Evolutionary conservation across 2,329 filamentous ascomycete genomes (phyloP).

Genomic region (Ascochyta fabae): DNA sequence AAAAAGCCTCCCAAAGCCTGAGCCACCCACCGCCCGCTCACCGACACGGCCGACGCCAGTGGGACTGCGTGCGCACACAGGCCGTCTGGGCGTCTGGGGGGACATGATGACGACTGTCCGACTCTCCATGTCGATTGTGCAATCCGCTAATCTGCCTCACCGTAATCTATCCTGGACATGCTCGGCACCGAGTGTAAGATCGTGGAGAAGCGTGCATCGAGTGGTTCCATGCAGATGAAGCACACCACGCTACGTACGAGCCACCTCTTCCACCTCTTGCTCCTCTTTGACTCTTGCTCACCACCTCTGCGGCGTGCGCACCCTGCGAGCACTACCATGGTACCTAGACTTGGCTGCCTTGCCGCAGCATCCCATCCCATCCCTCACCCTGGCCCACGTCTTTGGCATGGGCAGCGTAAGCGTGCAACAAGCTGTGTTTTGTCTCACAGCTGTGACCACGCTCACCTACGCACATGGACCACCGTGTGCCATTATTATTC

Average conservation of each 20-base stretch:
- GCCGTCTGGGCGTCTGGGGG: slow-evolving; percentile 1
- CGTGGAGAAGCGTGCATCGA: slow-evolving; percentile 13
- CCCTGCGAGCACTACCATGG: slow-evolving; percentile 8
- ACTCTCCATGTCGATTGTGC: slow-evolving; percentile 5
- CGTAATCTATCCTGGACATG: slow-evolving; percentile 15
- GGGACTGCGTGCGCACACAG: slow-evolving; percentile 9
- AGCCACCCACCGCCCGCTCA: not conserved
- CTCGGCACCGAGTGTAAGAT: slow-evolving; percentile 12
- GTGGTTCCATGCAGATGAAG: not conserved
- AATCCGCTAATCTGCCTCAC: slow-evolving; percentile 6
- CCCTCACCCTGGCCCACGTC: not conserved
- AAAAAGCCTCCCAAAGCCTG: not conserved
- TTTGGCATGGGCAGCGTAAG: not conserved
- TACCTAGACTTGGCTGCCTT: not conserved
- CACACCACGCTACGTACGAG: no score
- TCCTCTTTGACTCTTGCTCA: not conserved
- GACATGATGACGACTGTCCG: slow-evolving; percentile 16
- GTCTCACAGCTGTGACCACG: not conserved
- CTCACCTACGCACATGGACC: not conserved
- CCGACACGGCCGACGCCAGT: slow-evolving; percentile 6
- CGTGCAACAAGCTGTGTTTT: not conserved
- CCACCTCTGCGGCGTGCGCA: not conserved
- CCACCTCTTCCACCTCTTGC: no score
- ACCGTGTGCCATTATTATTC: no score
- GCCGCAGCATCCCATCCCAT: not conserved